Base-by-base conservation (phyloP, 1,284 basidiomycete species). In the Ustilago sp. region DNA sequence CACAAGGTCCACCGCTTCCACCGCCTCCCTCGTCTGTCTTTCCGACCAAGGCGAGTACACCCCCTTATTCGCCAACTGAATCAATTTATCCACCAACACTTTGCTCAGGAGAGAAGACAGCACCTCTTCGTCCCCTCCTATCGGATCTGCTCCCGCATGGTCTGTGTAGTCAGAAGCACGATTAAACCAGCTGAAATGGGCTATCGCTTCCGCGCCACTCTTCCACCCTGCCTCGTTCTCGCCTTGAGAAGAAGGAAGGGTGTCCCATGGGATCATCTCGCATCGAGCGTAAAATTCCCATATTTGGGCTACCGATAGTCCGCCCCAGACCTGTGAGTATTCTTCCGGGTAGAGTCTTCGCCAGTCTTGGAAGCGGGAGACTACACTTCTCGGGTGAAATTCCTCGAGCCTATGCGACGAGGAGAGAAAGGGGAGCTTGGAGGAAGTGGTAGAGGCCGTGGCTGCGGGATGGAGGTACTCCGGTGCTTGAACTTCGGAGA, bases 211-310 rank as follows among this genome's bases (percentile, higher is more conserved):
- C 15, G 56, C 38, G 2, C 59, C 63, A 23, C 23, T 28, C 11
- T 36, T 19, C 65, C 54, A 67, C 12, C 15, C 63, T 32, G 5
- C 72, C 69, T 12, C 45, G 41, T n/a, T 64, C 36, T 4, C 32
- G 63, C 12, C 36, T 53, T 8, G 52, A 56, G 31, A 15, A 52
- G 28, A 32, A 58, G n/a, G 63, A 11, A 79, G 54, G 0, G 67
- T 55, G 12, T 82, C 75, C 80, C 80, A 83, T 1, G 64, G 51
- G 0, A 71, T 61, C 34, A 82, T 32, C 59, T 84, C 82, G 6
- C 61, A 59, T 0, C 84, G 69, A 4, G 77, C 78, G 58, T 80
- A 85, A 45, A 82, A 83, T 34, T 83, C 79, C 84, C 83, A 84
- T 11, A 80, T 77, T 55, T 74, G 75, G 0, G 80, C 76, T 2